phyloP scores from a whole-genome alignment of 768 basidiomycete genomes.

The Hortiboletus flavorubellus region DNA sequence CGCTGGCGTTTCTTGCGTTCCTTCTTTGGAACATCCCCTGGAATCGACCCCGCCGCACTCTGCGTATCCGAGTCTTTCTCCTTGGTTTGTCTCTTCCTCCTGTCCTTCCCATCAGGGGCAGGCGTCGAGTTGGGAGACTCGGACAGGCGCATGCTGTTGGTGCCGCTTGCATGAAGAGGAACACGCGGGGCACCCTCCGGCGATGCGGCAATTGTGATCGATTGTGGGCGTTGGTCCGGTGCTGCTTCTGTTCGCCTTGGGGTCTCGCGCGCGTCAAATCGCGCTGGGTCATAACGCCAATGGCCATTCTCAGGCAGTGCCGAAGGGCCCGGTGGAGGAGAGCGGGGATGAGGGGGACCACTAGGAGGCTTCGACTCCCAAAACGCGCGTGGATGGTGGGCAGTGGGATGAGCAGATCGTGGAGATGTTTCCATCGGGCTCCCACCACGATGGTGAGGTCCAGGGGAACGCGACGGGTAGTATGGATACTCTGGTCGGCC shows the following conservation, averaged over 20 bases:
- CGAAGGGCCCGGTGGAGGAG: constrained; percentile 34
- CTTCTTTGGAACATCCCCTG: constrained; percentile 50
- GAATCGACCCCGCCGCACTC: constrained; percentile 27
- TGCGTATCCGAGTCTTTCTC: constrained; percentile 46
- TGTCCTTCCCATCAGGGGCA: constrained; percentile 45
- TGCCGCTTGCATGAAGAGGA: constrained; percentile 29
- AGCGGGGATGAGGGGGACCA: constrained; percentile 28
- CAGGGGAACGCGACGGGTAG: constrained; percentile 35
- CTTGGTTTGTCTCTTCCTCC: constrained; percentile 42
- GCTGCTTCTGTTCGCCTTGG: constrained; percentile 30
- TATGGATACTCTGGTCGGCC: constrained; percentile 40
- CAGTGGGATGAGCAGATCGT: constrained; percentile 44
- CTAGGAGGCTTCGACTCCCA: constrained; percentile 60
- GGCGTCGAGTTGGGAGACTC: constrained; percentile 55
- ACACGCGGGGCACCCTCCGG: constrained; percentile 38
- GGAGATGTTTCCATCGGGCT: constrained; percentile 66
- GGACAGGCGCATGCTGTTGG: constrained; percentile 43
- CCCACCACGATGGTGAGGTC: constrained; percentile 36
- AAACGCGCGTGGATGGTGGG: constrained; percentile 38
- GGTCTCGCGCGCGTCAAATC: constrained; percentile 48
- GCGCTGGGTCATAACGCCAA: constrained; percentile 61
- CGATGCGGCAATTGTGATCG: constrained; percentile 42
- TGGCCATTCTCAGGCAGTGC: constrained; percentile 41
- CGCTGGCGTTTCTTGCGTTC: constrained; percentile 50
- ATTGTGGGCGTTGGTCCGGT: constrained; percentile 34